phyloP scores from a whole-genome alignment of 306 rosid genomes.

The Luffa acutangula region DNA sequence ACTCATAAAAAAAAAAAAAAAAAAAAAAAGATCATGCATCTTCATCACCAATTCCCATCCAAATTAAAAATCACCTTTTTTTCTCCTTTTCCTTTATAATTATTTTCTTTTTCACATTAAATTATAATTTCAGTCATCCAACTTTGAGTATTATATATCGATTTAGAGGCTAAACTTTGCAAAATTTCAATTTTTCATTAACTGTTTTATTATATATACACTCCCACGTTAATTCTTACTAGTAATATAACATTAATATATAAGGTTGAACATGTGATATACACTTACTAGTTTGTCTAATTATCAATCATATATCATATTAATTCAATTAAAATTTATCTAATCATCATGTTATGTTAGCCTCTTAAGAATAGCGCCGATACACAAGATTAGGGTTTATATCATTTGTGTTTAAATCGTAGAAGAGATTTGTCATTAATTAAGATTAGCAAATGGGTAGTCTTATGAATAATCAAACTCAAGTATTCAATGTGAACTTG shows the following conservation, averaged over 20 bases:
- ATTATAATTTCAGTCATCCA: neutral
- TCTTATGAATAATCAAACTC: too few relatives aligned
- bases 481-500: too few relatives aligned
- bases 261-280: too few relatives aligned
- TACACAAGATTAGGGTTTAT: too few relatives aligned
- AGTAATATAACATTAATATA: neutral
- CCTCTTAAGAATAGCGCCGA: too few relatives aligned
- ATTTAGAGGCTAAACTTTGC: neutral
- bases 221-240: neutral
- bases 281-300: too few relatives aligned
- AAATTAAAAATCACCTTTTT: slow-evolving; percentile 2
- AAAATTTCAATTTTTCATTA: neutral
- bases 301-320: too few relatives aligned
- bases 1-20: neutral
- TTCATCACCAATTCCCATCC: neutral
- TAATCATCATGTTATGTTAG: too few relatives aligned
- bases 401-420: too few relatives aligned
- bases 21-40: neutral
- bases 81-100: neutral
- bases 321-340: too few relatives aligned
- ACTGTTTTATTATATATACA: neutral
- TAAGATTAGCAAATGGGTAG: too few relatives aligned
- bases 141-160: neutral
- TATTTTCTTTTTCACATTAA: neutral
- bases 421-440: too few relatives aligned